Evolutionary conservation across 768 basidiomycete genomes (phyloP).

Genomic region (Terana coerulea): DNA sequence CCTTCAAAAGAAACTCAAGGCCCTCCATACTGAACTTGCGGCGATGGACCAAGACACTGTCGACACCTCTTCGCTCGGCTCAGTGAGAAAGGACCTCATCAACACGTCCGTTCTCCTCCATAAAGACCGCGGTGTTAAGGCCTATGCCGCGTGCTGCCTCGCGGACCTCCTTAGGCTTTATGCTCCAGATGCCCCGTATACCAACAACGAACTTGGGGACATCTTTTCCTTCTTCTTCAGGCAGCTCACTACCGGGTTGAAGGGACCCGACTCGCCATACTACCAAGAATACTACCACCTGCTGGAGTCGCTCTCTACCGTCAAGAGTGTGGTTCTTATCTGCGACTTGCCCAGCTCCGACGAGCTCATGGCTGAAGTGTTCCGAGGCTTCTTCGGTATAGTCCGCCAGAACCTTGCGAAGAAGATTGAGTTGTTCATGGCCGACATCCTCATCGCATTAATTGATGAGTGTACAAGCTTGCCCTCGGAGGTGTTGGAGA

Average conservation of each 20-base stretch:
- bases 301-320: conserved; percentile 89
- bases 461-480: conserved; percentile 82
- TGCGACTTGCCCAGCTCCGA: conserved; percentile 89
- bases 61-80: conserved; percentile 66
- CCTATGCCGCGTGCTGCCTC: conserved; percentile 89
- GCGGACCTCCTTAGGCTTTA: conserved; percentile 91
- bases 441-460: conserved; percentile 86
- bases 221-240: conserved; percentile 97
- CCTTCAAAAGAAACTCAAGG: conserved; percentile 81
- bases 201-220: conserved; percentile 81
- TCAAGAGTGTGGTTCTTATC: conserved; percentile 92
- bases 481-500: conserved; percentile 77
- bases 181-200: conserved; percentile 97
- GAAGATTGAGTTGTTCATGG: conserved; percentile 81
- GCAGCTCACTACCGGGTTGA: conserved; percentile 74
- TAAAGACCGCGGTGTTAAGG: conserved; percentile 95
- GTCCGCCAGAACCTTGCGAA: conserved; percentile 71
- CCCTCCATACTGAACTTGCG: conserved; percentile 71
- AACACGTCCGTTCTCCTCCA: conserved; percentile 79
- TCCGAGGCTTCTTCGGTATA: conserved; percentile 78
- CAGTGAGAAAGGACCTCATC: conserved; percentile 77
- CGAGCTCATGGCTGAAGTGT: conserved; percentile 78
- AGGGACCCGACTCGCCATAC: conserved; percentile 74
- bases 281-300: conserved; percentile 93
- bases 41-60: conserved; percentile 85